Evolutionary conservation across 805 yeast species (phyloP), one percentile per base, ranked within the genome.

Genomic region (Spencermartinsiella europaea): DNA sequence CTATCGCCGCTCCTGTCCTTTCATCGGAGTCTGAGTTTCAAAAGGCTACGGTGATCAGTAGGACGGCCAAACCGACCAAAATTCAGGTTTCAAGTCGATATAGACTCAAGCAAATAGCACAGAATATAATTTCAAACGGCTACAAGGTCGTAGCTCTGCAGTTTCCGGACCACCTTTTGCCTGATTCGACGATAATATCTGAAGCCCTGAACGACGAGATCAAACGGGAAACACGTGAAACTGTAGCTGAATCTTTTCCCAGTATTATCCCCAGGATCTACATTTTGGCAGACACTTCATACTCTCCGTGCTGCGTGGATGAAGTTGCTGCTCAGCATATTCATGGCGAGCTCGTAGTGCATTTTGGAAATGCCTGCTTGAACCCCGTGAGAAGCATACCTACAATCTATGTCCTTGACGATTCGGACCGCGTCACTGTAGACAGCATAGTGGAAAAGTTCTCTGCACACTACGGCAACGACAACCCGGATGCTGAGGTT

Each of bases 271-370:
- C 47, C 17, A 59, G 58, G 42, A 74, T 84, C 8, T 91, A 91
- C 85, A 77, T 91, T 15, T 68, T 93, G 33, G 99, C 98, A 0
- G 99, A 93, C 60, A 91, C 99, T 0, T 88, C 97, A 0, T 93
- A 93, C 59, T 86, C 96, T 22, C 74, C 96, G 0, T 93, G 99
- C 65, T 93, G 99, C 67, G 83, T 91, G 8, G 99, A 93, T 64
- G 97, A 90, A 60, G 95, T 91, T 21, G 98, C 99, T 0, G 95
- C 96, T 0, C 90, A 85, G 60, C 99, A 93, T 64, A 95, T 91
- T 14, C 61, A 70, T 4, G 89, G 93, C 4, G 96, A 91, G 52
- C 66, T 85, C 3, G 87, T 93, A 22, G 80, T 90, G 1, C 99
- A 93, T 65, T 87, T 90, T 65, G 99, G 99, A 2, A 95, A 88